These are phyloP conservation scores for Yamadazyma dendronema DNA, from an alignment of 1,139 yeast species.

Conservation along the genomic window DNA sequence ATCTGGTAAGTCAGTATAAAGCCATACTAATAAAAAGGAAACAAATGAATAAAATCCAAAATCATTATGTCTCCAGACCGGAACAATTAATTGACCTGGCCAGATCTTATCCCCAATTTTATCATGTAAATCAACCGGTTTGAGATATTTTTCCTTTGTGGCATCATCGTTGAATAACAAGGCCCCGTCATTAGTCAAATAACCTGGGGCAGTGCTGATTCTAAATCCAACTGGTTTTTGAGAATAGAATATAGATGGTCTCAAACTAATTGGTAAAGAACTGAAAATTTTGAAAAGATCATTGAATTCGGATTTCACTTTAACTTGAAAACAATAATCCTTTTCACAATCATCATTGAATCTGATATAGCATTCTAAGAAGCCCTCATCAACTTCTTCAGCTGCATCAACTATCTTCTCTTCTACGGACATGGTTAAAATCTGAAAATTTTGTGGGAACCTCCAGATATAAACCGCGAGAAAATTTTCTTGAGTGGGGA, in stretches of 20 bases:
- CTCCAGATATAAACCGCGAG: too few relatives aligned
- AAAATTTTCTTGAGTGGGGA: too few relatives aligned
- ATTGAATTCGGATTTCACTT: conserved; percentile 53
- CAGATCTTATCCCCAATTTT: conserved; percentile 60
- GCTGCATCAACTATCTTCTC: conserved; percentile 13
- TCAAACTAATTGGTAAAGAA: conserved; percentile 67
- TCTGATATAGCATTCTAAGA: conserved; percentile 71
- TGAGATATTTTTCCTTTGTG: conserved; percentile 41
- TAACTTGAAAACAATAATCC: conserved; percentile 85
- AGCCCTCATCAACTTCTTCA: conserved; percentile 23
- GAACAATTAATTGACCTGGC: conserved; percentile 90
- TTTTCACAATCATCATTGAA: conserved; percentile 82
- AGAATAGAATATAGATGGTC: conserved; percentile 76
- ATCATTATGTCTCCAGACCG: conserved; percentile 67
- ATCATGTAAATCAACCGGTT: conserved; percentile 43
- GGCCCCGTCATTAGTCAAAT: conserved; percentile 79
- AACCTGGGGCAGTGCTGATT: conserved; percentile 79
- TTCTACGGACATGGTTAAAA: conserved; percentile 6
- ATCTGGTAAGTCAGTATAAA: conserved; percentile 91
- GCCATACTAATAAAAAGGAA: conserved; percentile 60
- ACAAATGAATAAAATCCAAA: conserved; percentile 47
- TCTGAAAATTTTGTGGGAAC: background rate
- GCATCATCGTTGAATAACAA: conserved; percentile 66
- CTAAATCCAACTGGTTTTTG: conserved; percentile 62
- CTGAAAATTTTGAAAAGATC: conserved; percentile 62